Conservation (phyloP, 2,329 filamentous ascomycete species). For the Gnomoniopsis smithogilvyi region DNA sequence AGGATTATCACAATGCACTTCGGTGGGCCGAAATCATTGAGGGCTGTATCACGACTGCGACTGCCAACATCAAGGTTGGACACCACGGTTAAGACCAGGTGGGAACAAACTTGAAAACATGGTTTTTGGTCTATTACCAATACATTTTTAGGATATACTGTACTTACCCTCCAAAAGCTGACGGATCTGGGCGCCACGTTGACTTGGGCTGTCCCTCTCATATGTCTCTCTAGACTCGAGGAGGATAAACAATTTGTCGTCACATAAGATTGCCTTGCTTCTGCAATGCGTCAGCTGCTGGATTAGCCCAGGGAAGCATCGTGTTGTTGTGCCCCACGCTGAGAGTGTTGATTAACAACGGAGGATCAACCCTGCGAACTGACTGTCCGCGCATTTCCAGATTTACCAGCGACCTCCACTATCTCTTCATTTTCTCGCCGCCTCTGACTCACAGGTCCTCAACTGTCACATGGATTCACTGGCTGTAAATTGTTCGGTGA, state of each 20-base stretch:
- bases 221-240: too few relatives aligned
- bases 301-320: background rate
- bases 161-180: too few relatives aligned
- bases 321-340: background rate
- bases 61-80: constrained; percentile 17
- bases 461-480: background rate
- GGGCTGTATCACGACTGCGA: constrained; percentile 35
- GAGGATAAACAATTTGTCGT: too few relatives aligned
- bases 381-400: background rate
- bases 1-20: constrained; percentile 54
- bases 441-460: background rate
- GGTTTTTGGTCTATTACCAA: too few relatives aligned
- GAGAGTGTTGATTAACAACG: background rate
- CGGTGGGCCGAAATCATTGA: constrained; percentile 61
- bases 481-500: too few relatives aligned
- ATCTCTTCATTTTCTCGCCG: background rate
- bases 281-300: background rate
- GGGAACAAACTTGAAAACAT: too few relatives aligned
- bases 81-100: constrained; percentile 9
- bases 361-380: background rate
- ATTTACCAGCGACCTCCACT: background rate
- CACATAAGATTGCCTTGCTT: too few relatives aligned
- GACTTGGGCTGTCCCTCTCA: too few relatives aligned
- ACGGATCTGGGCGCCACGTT: too few relatives aligned
- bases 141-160: too few relatives aligned